These are phyloP conservation scores for Aspergillus sp. DNA, from an alignment of 2,329 filamentous ascomycete genomes.

Conservation along the genomic window DNA sequence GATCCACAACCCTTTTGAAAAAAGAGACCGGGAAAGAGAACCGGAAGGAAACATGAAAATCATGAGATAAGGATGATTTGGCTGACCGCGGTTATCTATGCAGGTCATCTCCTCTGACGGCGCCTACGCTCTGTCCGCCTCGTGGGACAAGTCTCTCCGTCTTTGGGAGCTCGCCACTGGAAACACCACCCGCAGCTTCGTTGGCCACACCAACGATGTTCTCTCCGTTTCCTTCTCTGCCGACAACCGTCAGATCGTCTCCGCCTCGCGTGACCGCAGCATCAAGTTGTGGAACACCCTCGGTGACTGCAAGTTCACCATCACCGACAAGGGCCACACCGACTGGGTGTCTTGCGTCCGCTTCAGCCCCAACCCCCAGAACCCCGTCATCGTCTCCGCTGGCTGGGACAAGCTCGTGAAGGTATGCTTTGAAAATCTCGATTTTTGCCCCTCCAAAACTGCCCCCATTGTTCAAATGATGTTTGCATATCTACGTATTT, in stretches of 20 bases:
- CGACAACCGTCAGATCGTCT: constrained; percentile 99
- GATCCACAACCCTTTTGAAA: background rate
- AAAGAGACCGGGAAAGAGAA: constrained; percentile 6
- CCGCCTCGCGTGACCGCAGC: constrained; percentile 93
- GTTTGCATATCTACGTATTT: constrained; percentile 96
- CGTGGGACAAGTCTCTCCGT: constrained; percentile 99
- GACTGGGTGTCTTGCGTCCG: constrained; percentile 99
- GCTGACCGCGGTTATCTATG: constrained; percentile 26
- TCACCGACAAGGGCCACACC: constrained; percentile 99
- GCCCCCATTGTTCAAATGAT: constrained; percentile 64
- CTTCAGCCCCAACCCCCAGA: constrained; percentile 99
- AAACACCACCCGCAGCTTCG: constrained; percentile 95
- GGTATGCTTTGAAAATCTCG: constrained; percentile 58
- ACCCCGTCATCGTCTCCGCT: constrained; percentile 97
- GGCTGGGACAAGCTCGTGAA: constrained; percentile 99
- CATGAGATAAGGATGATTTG: constrained; percentile 5
- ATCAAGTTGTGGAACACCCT: constrained; percentile 99
- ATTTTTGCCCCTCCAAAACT: constrained; percentile 7
- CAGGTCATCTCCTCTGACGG: constrained; percentile 99
- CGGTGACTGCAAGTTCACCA: constrained; percentile 99
- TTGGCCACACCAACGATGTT: constrained; percentile 99
- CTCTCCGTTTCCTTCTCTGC: constrained; percentile 99
- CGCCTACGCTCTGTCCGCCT: constrained; percentile 96
- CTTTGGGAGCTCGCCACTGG: constrained; percentile 98
- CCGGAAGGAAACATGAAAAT: constrained; percentile 1